Conservation (phyloP, 2,329 filamentous ascomycete species). For the Rhynchosporium secalis region DNA sequence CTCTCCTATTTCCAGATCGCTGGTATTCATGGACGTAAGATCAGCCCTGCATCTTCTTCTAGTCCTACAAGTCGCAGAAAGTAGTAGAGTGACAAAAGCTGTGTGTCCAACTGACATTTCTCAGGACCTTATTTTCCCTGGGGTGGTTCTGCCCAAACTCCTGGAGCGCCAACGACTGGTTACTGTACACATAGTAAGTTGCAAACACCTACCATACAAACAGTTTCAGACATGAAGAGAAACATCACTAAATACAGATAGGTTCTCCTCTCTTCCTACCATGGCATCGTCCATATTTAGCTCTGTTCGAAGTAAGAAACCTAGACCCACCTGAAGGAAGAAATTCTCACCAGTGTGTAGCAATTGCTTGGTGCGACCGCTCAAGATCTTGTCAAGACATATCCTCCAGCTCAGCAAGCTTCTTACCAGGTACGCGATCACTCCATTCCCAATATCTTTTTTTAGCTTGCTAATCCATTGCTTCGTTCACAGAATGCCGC, state of each 20-base stretch:
- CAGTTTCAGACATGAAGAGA: background rate
- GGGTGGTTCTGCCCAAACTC: conserved; percentile 28
- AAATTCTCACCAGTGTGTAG: conserved; percentile 38
- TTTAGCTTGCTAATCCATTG: conserved; percentile 35
- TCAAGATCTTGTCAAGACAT: conserved; percentile 45
- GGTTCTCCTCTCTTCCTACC: conserved; percentile 35
- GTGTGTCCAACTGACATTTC: conserved; percentile 26
- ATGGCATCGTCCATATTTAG: conserved; percentile 58
- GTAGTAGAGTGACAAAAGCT: background rate
- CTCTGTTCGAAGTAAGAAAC: conserved; percentile 53
- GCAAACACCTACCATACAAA: too few species aligned
- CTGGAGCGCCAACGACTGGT: conserved; percentile 26
- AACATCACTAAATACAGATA: conserved; percentile 1
- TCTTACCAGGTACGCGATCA: conserved; percentile 4
- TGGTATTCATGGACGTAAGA: conserved; percentile 29
- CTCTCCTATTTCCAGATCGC: conserved; percentile 34
- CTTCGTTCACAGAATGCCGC: conserved; percentile 43
- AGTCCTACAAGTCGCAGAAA: background rate
- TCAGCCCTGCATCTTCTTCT: background rate
- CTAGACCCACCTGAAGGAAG: too few species aligned
- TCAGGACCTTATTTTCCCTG: conserved; percentile 33
- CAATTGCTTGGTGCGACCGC: conserved; percentile 53
- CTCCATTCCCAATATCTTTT: too few species aligned
- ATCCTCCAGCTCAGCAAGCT: conserved; percentile 18
- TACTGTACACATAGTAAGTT: conserved; percentile 37